Percentiles rank a stretch among this genome's conserved stretches.
phyloP scores from a whole-genome alignment of 1,284 basidiomycete genomes.

The Ganoderma lingzhi region DNA sequence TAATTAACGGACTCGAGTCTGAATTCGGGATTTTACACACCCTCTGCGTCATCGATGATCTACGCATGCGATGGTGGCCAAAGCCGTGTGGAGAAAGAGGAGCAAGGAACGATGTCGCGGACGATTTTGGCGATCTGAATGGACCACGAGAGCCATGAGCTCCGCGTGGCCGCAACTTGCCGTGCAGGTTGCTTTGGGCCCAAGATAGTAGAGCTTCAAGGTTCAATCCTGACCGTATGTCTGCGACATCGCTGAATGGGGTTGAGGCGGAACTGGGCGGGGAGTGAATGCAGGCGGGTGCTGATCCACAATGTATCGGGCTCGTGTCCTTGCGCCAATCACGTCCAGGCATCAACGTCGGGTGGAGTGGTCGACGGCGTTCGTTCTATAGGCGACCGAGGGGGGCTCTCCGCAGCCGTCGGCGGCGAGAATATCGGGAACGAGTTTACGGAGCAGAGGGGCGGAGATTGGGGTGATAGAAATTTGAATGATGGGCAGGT shows the following conservation, averaged over 20 bases:
- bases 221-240: neutral
- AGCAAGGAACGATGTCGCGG: neutral
- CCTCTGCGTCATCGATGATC: slow-evolving; percentile 4
- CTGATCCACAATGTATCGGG: slow-evolving; percentile 3
- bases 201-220: slow-evolving; percentile 1
- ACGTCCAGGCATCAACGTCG: neutral
- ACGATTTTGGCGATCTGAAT: neutral
- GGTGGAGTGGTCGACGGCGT: slow-evolving; percentile 3
- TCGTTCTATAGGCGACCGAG: neutral
- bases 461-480: slow-evolving; percentile 9
- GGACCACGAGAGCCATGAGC: neutral
- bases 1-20: slow-evolving; percentile 14
- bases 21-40: slow-evolving; percentile 2
- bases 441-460: neutral
- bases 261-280: slow-evolving; percentile 1
- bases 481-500: slow-evolving; percentile 6
- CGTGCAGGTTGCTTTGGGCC: neutral
- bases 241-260: slow-evolving; percentile 5
- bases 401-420: neutral
- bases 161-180: neutral
- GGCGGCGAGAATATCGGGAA: neutral
- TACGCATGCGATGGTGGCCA: neutral
- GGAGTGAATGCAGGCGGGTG: slow-evolving; percentile 3
- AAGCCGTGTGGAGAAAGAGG: neutral
- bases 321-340: neutral